Conservation (phyloP, 345 rosid genomes). For the Geranium brycei region DNA sequence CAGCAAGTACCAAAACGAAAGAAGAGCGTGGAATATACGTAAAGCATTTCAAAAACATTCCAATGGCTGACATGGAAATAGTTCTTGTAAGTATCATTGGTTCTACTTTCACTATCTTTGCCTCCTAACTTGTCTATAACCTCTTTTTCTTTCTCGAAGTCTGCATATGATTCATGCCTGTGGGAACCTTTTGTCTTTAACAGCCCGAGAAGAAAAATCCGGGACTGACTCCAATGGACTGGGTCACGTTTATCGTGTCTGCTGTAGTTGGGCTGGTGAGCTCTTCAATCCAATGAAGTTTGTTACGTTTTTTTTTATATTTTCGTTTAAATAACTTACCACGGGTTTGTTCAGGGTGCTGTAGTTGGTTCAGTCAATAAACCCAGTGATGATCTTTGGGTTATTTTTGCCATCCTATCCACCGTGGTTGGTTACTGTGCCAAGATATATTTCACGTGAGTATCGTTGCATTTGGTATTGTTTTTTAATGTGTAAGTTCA, state of each 20-base stretch:
- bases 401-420: conserved; percentile 69
- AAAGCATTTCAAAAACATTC: conserved; percentile 94
- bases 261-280: neutral
- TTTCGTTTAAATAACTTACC: neutral
- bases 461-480: neutral
- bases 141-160: conserved; percentile 1
- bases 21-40: conserved; percentile 61
- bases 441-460: conserved; percentile 90
- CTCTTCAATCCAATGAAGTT: too few relatives aligned
- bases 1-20: conserved; percentile 40
- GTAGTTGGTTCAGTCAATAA: conserved; percentile 48
- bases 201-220: conserved; percentile 37
- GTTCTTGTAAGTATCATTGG: conserved; percentile 60
- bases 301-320: too few relatives aligned
- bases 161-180: conserved; percentile 7
- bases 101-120: neutral
- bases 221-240: neutral
- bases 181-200: conserved; percentile 11
- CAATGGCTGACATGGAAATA: conserved; percentile 98
- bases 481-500: neutral
- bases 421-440: conserved; percentile 91
- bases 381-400: conserved; percentile 83
- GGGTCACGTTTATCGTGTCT: neutral
- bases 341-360: conserved; percentile 29
- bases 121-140: neutral